Evolutionary conservation across 768 basidiomycete species (phyloP), one percentile per base, ranked within the genome.

Genomic region (Coprinopsis cinerea): DNA sequence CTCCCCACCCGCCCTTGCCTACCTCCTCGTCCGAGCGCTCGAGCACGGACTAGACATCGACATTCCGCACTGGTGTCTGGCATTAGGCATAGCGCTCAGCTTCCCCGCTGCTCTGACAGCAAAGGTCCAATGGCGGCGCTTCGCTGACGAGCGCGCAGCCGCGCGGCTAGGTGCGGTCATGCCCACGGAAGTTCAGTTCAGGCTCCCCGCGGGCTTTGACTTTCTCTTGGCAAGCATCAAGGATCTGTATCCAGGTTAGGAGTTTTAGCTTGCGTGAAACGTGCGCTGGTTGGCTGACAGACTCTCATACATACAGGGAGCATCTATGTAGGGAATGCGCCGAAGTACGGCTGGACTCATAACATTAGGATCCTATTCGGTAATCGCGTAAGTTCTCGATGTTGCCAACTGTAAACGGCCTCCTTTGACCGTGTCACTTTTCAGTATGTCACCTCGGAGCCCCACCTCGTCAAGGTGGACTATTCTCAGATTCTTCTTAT

Each of bases 371-470:
- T 43, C 23, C 41, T 43, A 23, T 43, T 43, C 17, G 23, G 9
- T 10, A 25, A 43, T 17, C 41, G 41, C 22, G 41, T 43, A 18
- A 13, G 37, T 43, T 17, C 10, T 5, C 10, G 23, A 23, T 39
- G 36, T 39, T 9, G 24, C 9, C 25, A 43, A 43, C 22, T 43
- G 5, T 25, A 26, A 43, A 5, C 5, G 9, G 9, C 9, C 30
- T 34, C 30, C 9, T 9, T 9, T n/a, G 9, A 9, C 9, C 30
- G 9, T 34, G 30, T 34, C 30, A n/a, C n/a, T 34, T 34, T 9
- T n/a, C 41, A 43, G 41, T 43, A 43, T 26, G 25, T 43, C 17
- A 43, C 41, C 18, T 23, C 41, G 9, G 41, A 43, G 9, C 41
- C 41, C 6, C 9, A 23, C 22, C 13, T 24, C 9, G 25, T 43